A percentile compares a stretch with the other conserved stretches of the same genome.
Conservation (phyloP, 2,329 filamentous ascomycete species). For the Ophiostoma novo-ulmi region DNA sequence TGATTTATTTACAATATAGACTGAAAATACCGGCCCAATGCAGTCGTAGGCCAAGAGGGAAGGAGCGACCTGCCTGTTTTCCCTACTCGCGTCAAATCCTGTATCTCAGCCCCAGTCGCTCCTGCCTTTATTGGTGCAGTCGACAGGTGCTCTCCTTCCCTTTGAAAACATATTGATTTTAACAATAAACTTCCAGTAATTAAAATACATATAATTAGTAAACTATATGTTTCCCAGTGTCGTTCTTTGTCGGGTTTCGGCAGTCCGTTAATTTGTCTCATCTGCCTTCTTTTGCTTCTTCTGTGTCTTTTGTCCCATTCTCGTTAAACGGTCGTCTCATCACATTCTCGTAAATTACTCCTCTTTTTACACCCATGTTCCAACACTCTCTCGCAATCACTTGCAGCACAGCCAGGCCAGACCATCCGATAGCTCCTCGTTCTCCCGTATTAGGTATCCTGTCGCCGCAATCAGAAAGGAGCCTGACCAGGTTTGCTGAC, state of each 20-base stretch:
- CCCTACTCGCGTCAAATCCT: background rate
- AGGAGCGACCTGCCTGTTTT: background rate
- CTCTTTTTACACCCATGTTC: background rate
- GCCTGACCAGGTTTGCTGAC: background rate
- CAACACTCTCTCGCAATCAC: background rate
- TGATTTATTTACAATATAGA: background rate
- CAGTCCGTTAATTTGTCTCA: background rate
- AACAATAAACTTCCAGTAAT: background rate
- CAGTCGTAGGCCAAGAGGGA: background rate
- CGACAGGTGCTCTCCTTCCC: background rate
- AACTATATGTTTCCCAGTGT: background rate
- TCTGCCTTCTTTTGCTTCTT: background rate
- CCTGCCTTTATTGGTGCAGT: background rate
- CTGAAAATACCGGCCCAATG: background rate
- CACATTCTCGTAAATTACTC: background rate
- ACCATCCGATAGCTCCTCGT: background rate
- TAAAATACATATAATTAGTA: background rate
- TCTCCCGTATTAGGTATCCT: background rate
- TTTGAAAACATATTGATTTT: background rate
- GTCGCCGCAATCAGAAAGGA: background rate
- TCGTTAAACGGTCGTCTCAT: background rate
- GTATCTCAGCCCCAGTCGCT: background rate
- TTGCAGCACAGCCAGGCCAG: constrained; percentile 6
- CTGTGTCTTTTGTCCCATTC: background rate
- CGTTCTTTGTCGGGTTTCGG: background rate